Evolutionary conservation across 176 grass and related monocot species (phyloP).

Genomic region (Poa annua): DNA sequence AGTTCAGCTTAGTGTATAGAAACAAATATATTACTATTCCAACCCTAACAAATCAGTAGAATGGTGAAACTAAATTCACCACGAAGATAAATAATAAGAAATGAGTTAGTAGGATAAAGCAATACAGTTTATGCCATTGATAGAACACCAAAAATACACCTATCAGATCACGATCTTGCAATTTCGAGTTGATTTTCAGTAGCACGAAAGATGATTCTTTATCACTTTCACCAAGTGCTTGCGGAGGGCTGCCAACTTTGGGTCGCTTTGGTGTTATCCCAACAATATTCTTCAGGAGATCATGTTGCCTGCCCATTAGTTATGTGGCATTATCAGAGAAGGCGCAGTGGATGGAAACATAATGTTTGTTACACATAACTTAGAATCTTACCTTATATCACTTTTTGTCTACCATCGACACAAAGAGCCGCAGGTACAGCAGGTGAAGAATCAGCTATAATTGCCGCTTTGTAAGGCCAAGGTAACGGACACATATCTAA

Average conservation of each 20-base stretch:
- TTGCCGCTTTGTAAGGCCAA: conserved; percentile 75
- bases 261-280: conserved; percentile 82
- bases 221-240: background rate
- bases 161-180: too few relatives aligned
- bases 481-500: conserved; percentile 7
- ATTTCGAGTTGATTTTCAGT: too few relatives aligned
- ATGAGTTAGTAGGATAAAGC: too few relatives aligned
- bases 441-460: conserved; percentile 78
- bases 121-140: too few relatives aligned
- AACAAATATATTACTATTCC: too few relatives aligned
- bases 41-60: too few relatives aligned
- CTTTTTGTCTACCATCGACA: conserved; percentile 93
- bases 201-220: conserved; percentile 46
- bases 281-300: conserved; percentile 84
- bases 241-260: conserved; percentile 42
- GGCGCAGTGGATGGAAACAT: background rate
- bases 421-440: conserved; percentile 70
- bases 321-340: background rate
- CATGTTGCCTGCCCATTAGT: conserved; percentile 65
- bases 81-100: too few relatives aligned
- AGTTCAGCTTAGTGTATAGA: too few relatives aligned
- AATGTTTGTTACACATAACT: background rate
- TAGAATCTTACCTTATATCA: conserved; percentile 65
- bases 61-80: too few relatives aligned
- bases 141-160: too few relatives aligned